A percentile compares a stretch with the other conserved stretches of the same genome.
phyloP scores from a whole-genome alignment of 176 grass and related monocot genomes.

The Eremochloa ophiuroides region DNA sequence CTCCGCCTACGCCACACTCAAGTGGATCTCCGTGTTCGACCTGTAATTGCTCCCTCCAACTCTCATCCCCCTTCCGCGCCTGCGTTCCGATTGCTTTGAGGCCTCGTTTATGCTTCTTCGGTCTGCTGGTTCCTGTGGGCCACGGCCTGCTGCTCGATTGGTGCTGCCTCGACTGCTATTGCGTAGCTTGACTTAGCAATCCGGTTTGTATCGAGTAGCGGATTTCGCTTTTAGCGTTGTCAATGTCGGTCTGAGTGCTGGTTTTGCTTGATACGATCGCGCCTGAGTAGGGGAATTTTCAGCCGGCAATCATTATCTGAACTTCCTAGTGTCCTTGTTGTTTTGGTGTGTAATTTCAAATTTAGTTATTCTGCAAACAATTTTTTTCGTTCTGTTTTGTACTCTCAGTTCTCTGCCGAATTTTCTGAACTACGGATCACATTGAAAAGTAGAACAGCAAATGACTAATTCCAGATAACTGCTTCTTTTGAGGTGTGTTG shows the following conservation, averaged over 20 bases:
- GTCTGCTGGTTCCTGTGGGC: neutral
- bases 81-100: neutral
- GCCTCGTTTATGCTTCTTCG: neutral
- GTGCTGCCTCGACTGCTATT: neutral
- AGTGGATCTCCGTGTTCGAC: constrained; percentile 92
- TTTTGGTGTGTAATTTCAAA: neutral
- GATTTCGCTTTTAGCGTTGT: neutral
- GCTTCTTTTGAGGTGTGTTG: neutral
- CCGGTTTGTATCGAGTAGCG: neutral
- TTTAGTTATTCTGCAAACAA: neutral
- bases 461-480: neutral
- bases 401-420: neutral
- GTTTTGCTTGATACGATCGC: neutral
- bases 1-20: constrained; percentile 84
- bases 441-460: neutral
- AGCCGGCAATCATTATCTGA: neutral
- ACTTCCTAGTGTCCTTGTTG: neutral
- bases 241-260: neutral
- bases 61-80: neutral
- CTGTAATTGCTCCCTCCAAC: constrained; percentile 34
- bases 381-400: neutral
- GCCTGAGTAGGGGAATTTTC: neutral
- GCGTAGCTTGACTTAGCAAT: neutral
- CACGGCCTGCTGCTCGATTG: neutral
- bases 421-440: neutral